These are phyloP conservation scores for Podospora fimiseda DNA, from an alignment of 495 filamentous ascomycete species.

Conservation along the genomic window DNA sequence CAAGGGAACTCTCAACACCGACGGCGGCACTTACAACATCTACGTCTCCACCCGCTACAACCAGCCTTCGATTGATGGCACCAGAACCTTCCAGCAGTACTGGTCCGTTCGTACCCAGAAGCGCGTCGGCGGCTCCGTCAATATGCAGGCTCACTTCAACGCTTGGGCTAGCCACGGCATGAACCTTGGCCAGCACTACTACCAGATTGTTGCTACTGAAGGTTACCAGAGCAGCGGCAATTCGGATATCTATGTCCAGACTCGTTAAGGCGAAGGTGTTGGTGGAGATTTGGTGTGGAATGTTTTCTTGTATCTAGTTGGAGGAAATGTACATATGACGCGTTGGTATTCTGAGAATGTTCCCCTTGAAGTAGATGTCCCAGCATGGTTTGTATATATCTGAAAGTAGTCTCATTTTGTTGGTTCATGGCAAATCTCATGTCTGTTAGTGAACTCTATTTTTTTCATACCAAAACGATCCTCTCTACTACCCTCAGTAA, in stretches of 20 bases:
- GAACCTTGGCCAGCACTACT: slow-evolving; percentile 49
- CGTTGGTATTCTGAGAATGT: too few relatives aligned
- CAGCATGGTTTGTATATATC: too few relatives aligned
- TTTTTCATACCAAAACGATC: too few relatives aligned
- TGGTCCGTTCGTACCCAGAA: slow-evolving; percentile 46
- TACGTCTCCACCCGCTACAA: slow-evolving; percentile 52
- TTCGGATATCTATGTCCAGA: slow-evolving; percentile 13
- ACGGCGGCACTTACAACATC: slow-evolving; percentile 59
- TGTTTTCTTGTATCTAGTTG: too few relatives aligned
- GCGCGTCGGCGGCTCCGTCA: slow-evolving; percentile 44
- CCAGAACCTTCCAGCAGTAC: slow-evolving; percentile 50
- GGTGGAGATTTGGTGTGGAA: too few relatives aligned
- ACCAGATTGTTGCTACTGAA: slow-evolving; percentile 55
- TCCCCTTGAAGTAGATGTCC: too few relatives aligned
- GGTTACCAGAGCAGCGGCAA: slow-evolving; percentile 44
- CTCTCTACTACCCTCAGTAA: too few relatives aligned
- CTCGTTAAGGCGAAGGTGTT: too few relatives aligned
- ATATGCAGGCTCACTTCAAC: slow-evolving; percentile 53
- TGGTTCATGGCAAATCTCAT: too few relatives aligned
- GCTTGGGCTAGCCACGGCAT: slow-evolving; percentile 49
- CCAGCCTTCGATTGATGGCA: slow-evolving; percentile 51
- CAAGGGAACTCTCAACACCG: slow-evolving; percentile 50
- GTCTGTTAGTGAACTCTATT: too few relatives aligned
- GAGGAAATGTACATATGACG: too few relatives aligned
- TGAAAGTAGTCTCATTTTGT: too few relatives aligned